Percentiles rank a stretch among this genome's conserved stretches.
Evolutionary conservation across 2,329 filamentous ascomycete genomes (phyloP).

Genomic region (Aspergillus neoniger): DNA sequence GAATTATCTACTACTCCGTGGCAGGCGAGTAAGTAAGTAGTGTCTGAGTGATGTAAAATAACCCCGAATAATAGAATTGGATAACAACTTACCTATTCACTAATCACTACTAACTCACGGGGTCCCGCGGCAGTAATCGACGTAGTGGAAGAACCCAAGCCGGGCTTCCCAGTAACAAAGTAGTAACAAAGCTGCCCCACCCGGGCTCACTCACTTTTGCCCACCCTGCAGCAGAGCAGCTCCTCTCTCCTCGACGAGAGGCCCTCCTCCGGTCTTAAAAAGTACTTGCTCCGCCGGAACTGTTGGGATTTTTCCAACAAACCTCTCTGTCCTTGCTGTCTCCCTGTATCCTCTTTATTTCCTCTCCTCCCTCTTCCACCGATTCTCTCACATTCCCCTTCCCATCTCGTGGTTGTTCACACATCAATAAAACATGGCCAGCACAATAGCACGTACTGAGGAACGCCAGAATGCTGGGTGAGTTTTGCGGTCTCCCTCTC

Average conservation of each 20-base stretch:
- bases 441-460: conserved; percentile 54
- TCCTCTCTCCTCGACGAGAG: conserved; percentile 5
- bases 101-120: conserved; percentile 1
- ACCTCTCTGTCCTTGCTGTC: conserved; percentile 27
- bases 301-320: conserved; percentile 25
- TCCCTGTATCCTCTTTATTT: conserved; percentile 18
- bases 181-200: conserved; percentile 17
- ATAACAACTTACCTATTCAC: neutral
- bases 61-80: neutral
- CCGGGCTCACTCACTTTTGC: conserved; percentile 6
- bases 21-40: no score
- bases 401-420: conserved; percentile 16
- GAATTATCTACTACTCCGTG: no score
- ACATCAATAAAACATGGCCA: conserved; percentile 46
- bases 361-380: conserved; percentile 15
- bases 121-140: conserved; percentile 16
- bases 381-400: conserved; percentile 15
- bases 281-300: conserved; percentile 37
- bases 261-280: conserved; percentile 32
- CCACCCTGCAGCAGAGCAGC: conserved; percentile 10
- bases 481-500: conserved; percentile 39
- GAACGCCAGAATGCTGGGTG: conserved; percentile 55
- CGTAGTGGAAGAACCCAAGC: conserved; percentile 16
- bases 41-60: neutral
- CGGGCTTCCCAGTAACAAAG: neutral